Evolutionary conservation across 73 alveolate genomes (phyloP).

Genomic region (Tetrahymena elliotti): DNA sequence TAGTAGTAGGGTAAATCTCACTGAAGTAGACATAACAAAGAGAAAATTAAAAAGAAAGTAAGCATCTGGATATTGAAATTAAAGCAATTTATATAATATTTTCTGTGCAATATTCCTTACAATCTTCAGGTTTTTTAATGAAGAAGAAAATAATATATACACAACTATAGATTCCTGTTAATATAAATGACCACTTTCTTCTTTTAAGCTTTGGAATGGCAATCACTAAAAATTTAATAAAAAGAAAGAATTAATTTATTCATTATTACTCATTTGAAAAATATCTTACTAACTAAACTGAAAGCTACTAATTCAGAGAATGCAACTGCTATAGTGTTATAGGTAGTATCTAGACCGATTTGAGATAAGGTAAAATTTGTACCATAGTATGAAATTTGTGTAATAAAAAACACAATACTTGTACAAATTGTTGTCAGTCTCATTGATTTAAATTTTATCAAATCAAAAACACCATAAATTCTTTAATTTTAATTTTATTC

Average conservation of each 20-base stretch:
- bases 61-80: not conserved
- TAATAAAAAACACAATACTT: not conserved
- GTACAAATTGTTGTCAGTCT: not conserved
- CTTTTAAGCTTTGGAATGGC: not conserved
- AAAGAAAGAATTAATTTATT: not conserved
- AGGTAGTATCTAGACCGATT: not conserved
- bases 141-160: not conserved
- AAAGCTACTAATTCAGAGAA: not conserved
- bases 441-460: not conserved
- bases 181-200: not conserved
- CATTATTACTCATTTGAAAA: not conserved
- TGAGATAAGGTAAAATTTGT: not conserved
- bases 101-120: not conserved
- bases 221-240: not conserved
- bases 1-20: conserved; percentile 21
- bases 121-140: not conserved
- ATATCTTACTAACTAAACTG: not conserved
- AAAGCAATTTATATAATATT: not conserved
- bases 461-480: not conserved
- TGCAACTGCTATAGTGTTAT: not conserved
- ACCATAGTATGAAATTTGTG: not conserved
- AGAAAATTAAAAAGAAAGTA: not conserved
- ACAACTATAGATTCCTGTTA: not conserved
- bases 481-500: not conserved
- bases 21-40: conserved; percentile 8